Percentiles rank a stretch among this genome's conserved stretches.
Evolutionary conservation across 2,329 filamentous ascomycete genomes (phyloP).

Genomic region (Clonostachys solani): DNA sequence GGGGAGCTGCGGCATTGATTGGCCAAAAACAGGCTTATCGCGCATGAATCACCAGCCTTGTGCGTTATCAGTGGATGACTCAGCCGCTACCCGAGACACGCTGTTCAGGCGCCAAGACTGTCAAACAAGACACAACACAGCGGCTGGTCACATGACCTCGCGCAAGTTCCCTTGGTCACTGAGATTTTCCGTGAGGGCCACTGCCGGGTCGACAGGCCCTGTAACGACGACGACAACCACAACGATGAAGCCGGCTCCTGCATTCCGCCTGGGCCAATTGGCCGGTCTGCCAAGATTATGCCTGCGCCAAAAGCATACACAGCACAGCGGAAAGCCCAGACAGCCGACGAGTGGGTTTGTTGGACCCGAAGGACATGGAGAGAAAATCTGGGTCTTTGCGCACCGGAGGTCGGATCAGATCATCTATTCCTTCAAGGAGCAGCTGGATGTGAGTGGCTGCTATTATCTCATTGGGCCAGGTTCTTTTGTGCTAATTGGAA

Average conservation of each 20-base stretch:
- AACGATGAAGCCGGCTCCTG: slow-evolving; percentile 30
- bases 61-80: slow-evolving; percentile 20
- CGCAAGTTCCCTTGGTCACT: background rate
- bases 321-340: background rate
- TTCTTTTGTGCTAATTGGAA: background rate
- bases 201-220: background rate
- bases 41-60: background rate
- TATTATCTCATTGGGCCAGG: background rate
- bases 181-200: slow-evolving; percentile 7
- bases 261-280: slow-evolving; percentile 32
- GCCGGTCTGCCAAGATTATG: slow-evolving; percentile 33
- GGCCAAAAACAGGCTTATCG: background rate
- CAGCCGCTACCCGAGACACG: background rate
- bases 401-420: slow-evolving; percentile 46
- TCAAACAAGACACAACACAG: too few species aligned
- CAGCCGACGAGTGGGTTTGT: slow-evolving; percentile 15
- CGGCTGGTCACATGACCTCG: slow-evolving; percentile 15
- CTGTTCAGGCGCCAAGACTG: too few species aligned
- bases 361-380: slow-evolving; percentile 39
- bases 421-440: slow-evolving; percentile 44
- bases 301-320: slow-evolving; percentile 24
- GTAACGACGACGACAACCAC: background rate
- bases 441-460: slow-evolving; percentile 35
- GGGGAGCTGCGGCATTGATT: slow-evolving; percentile 10
- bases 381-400: slow-evolving; percentile 53